Percentiles rank a stretch among this genome's conserved stretches.
phyloP scores from a whole-genome alignment of 2,329 filamentous ascomycete species.

The Ascomycota sp. region DNA sequence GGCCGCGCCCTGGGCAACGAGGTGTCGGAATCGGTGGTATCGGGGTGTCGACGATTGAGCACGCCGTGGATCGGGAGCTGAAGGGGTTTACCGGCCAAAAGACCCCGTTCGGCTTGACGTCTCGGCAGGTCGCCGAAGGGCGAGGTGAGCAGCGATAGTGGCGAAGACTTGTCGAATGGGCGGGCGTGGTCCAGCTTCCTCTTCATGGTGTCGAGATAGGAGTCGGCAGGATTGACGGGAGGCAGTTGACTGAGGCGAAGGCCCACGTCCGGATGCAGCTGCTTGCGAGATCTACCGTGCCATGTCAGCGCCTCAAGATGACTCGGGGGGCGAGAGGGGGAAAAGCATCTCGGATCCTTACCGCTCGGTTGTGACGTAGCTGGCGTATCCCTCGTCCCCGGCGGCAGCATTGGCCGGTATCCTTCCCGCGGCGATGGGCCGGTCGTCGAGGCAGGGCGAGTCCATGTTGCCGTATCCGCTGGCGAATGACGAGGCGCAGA shows the following conservation, averaged over 20 bases:
- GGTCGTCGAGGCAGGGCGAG: conserved; percentile 14
- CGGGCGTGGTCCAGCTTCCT: conserved; percentile 32
- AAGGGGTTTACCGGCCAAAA: no score
- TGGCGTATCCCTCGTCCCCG: conserved; percentile 23
- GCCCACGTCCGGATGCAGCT: conserved; percentile 22
- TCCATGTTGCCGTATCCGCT: conserved; percentile 21
- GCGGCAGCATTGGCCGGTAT: conserved; percentile 9
- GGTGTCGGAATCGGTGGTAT: conserved; percentile 6
- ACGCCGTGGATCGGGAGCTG: conserved; percentile 21
- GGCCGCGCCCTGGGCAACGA: conserved; percentile 24
- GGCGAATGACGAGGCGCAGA: conserved; percentile 10
- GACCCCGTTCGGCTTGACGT: conserved; percentile 18
- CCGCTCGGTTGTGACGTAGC: conserved; percentile 9
- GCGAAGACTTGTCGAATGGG: conserved; percentile 23
- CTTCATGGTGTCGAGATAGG: conserved; percentile 29
- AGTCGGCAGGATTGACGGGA: conserved; percentile 15
- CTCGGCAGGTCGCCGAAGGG: conserved; percentile 19
- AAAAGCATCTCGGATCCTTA: background rate
- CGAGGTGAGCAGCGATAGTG: conserved; percentile 21
- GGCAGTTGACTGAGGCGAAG: background rate
- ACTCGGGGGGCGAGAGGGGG: background rate
- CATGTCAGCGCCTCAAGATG: background rate
- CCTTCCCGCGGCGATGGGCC: conserved; percentile 12
- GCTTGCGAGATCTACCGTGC: conserved; percentile 19
- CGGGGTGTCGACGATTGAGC: no score